These are phyloP conservation scores for Saccharomyces hybrid DNA, from an alignment of 1,139 yeast species.

Conservation along the genomic window DNA sequence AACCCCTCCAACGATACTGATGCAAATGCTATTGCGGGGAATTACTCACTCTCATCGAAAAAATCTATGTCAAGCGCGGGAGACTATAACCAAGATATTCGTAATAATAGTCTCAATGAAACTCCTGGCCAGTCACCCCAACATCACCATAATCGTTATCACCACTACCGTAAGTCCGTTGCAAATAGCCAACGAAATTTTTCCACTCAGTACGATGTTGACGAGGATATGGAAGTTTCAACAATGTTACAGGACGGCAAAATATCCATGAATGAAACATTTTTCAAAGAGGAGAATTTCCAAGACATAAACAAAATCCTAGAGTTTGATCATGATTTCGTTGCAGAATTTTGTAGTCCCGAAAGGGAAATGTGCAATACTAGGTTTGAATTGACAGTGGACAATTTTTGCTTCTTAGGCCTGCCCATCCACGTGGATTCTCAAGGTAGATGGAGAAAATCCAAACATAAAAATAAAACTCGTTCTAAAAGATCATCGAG, in stretches of 20 bases:
- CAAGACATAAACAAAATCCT: conserved; percentile 39
- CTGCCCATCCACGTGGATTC: conserved; percentile 75
- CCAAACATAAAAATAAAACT: conserved; percentile 29
- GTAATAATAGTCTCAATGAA: neutral
- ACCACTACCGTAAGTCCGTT: neutral
- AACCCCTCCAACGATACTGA: neutral
- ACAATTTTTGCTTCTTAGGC: conserved; percentile 75
- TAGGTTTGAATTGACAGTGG: conserved; percentile 79
- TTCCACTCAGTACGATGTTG: neutral
- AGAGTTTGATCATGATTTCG: conserved; percentile 71
- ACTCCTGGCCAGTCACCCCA: neutral
- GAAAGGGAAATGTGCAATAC: conserved; percentile 79
- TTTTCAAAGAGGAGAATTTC: conserved; percentile 23
- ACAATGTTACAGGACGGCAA: neutral
- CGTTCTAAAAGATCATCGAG: conserved; percentile 20
- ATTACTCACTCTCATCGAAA: neutral
- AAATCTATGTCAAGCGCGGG: neutral
- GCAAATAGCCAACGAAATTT: neutral
- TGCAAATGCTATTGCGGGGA: neutral
- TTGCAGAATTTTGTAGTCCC: conserved; percentile 79
- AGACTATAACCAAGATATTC: neutral
- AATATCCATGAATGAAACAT: conserved; percentile 11
- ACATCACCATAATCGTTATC: neutral
- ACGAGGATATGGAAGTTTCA: neutral
- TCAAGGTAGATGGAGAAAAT: conserved; percentile 68